Evolutionary conservation across 2,329 filamentous ascomycete genomes (phyloP).

Genomic region (Alternaria arborescens): DNA sequence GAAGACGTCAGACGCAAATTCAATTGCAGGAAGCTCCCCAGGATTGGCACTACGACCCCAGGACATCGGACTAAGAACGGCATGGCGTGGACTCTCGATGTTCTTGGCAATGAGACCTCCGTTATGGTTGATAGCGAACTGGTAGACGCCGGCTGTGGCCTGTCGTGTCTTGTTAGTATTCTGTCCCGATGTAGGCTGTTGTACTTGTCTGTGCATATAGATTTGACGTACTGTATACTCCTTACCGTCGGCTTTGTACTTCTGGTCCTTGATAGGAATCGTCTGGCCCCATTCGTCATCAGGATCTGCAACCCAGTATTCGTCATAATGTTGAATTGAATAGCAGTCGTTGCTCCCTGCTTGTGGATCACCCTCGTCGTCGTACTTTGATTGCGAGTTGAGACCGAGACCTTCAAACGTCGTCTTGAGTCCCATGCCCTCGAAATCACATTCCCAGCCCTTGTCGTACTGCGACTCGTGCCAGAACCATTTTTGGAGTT

Average conservation of each 20-base stretch:
- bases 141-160: slow-evolving; percentile 26
- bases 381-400: slow-evolving; percentile 8
- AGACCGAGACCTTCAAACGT: slow-evolving; percentile 19
- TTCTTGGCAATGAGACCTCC: slow-evolving; percentile 23
- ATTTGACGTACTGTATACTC: slow-evolving; percentile 19
- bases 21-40: slow-evolving; percentile 31
- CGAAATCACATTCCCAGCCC: slow-evolving; percentile 15
- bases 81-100: slow-evolving; percentile 17
- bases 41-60: slow-evolving; percentile 17
- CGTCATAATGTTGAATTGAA: slow-evolving; percentile 20
- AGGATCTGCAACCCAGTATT: background rate
- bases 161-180: slow-evolving; percentile 5
- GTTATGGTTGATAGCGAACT: slow-evolving; percentile 25
- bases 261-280: slow-evolving; percentile 14
- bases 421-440: slow-evolving; percentile 7
- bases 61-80: slow-evolving; percentile 1
- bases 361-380: slow-evolving; percentile 1
- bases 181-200: too few relatives aligned
- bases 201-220: background rate
- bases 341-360: slow-evolving; percentile 21
- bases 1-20: slow-evolving; percentile 27
- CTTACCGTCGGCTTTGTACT: slow-evolving; percentile 21
- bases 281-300: background rate
- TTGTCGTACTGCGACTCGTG: background rate
- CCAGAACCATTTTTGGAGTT: slow-evolving; percentile 26